A percentile compares a stretch with the other conserved stretches of the same genome.
These are phyloP conservation scores for Phytophthora tentaculata DNA, from an alignment of 352 stramenopile species.

Conservation along the genomic window DNA sequence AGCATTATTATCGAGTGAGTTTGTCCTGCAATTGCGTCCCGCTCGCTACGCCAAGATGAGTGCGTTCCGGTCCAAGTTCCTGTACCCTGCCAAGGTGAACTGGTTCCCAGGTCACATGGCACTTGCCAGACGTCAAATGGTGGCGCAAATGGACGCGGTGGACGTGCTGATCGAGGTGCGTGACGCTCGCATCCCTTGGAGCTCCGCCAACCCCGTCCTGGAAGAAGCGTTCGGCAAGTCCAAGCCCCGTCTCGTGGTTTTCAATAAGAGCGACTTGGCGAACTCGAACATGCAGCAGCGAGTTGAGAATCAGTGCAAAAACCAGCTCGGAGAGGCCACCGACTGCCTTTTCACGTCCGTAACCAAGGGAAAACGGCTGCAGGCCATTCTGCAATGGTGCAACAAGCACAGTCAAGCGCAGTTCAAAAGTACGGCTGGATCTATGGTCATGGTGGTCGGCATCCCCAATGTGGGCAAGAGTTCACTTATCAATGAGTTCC, in stretches of 20 bases:
- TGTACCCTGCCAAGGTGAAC: conserved; percentile 85
- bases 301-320: conserved; percentile 69
- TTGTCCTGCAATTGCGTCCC: conserved; percentile 17
- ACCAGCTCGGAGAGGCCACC: conserved; percentile 38
- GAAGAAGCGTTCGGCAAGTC: conserved; percentile 77
- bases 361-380: conserved; percentile 75
- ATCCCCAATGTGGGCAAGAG: conserved; percentile 93
- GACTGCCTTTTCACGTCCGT: conserved; percentile 86
- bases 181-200: conserved; percentile 85
- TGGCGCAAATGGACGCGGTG: conserved; percentile 79
- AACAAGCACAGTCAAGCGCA: conserved; percentile 75
- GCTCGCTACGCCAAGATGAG: conserved; percentile 44
- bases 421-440: conserved; percentile 86
- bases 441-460: conserved; percentile 90
- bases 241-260: conserved; percentile 85
- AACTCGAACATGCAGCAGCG: conserved; percentile 86
- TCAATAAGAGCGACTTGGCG: conserved; percentile 89
- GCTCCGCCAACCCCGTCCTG: conserved; percentile 82
- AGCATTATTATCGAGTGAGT: conserved; percentile 7
- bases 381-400: conserved; percentile 83
- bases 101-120: conserved; percentile 92
- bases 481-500: conserved; percentile 91
- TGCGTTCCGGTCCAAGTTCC: conserved; percentile 76
- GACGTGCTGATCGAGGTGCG: conserved; percentile 87
- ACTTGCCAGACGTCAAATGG: conserved; percentile 77